Evolutionary conservation across 1,284 basidiomycete species (phyloP).

Genomic region (Boletus sp.): DNA sequence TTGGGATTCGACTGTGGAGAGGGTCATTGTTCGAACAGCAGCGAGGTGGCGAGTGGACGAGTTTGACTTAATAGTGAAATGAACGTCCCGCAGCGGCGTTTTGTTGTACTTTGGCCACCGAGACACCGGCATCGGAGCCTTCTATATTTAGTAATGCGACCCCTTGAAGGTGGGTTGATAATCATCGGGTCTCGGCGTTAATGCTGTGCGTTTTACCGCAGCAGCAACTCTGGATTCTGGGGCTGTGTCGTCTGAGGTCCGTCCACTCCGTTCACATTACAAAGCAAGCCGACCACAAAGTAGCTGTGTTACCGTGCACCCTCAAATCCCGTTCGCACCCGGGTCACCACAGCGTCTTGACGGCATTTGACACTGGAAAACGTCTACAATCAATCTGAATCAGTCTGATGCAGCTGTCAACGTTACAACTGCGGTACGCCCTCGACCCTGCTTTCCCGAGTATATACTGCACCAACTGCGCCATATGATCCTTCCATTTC

Average conservation of each 20-base stretch:
- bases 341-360: too few relatives aligned
- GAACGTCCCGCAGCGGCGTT: slow-evolving; percentile 17
- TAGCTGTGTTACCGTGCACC: too few relatives aligned
- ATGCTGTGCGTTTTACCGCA: slow-evolving; percentile 10
- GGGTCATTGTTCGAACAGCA: slow-evolving; percentile 8
- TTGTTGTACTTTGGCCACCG: slow-evolving; percentile 1
- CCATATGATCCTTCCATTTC: slow-evolving; percentile 11
- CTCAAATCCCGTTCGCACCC: too few relatives aligned
- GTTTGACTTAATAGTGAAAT: slow-evolving; percentile 6
- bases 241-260: slow-evolving; percentile 7
- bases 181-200: neutral
- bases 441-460: slow-evolving; percentile 8
- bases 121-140: neutral
- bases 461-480: neutral
- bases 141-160: slow-evolving; percentile 4
- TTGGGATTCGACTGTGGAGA: slow-evolving; percentile 7
- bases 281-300: too few relatives aligned
- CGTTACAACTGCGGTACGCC: neutral
- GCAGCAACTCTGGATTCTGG: slow-evolving; percentile 1
- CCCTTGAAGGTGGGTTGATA: slow-evolving; percentile 9
- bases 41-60: neutral
- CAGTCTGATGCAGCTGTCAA: too few relatives aligned
- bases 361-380: too few relatives aligned
- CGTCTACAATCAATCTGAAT: too few relatives aligned
- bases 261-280: too few relatives aligned